Evolutionary conservation across 2,329 filamentous ascomycete genomes (phyloP).

Genomic region (Penicillium sp.): DNA sequence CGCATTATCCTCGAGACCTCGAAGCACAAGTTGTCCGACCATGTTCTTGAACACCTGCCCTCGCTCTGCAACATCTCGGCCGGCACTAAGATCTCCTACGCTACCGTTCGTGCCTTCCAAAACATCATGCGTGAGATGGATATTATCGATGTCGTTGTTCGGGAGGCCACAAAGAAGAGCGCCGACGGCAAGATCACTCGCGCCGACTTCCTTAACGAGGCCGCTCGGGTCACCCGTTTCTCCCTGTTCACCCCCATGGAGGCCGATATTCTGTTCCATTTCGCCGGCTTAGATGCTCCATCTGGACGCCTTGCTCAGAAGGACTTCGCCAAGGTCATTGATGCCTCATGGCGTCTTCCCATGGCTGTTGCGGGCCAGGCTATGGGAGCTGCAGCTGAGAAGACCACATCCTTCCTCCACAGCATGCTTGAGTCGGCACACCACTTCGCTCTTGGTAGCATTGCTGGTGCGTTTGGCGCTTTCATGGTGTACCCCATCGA

Average conservation of each 20-base stretch:
- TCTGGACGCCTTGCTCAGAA: slow-evolving; percentile 77
- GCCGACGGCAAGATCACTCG: slow-evolving; percentile 89
- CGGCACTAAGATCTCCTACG: slow-evolving; percentile 93
- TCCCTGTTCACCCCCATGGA: slow-evolving; percentile 98
- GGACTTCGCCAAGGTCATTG: slow-evolving; percentile 93
- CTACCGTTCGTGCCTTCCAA: slow-evolving; percentile 95
- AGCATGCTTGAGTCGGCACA: slow-evolving; percentile 75
- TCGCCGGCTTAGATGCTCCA: slow-evolving; percentile 86
- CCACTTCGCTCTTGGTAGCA: slow-evolving; percentile 83
- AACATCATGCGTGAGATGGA: slow-evolving; percentile 99
- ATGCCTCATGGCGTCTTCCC: slow-evolving; percentile 81
- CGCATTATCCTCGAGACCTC: slow-evolving; percentile 93
- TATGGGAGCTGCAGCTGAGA: slow-evolving; percentile 56
- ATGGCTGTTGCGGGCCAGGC: slow-evolving; percentile 55
- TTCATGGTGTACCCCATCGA: slow-evolving; percentile 99
- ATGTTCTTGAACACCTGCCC: slow-evolving; percentile 84
- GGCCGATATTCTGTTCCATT: slow-evolving; percentile 97
- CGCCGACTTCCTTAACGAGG: slow-evolving; percentile 91
- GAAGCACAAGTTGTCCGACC: slow-evolving; percentile 94
- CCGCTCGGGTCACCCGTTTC: slow-evolving; percentile 86
- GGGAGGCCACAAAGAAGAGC: slow-evolving; percentile 81
- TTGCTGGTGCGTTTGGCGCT: slow-evolving; percentile 94
- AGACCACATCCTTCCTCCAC: slow-evolving; percentile 59
- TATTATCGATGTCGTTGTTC: slow-evolving; percentile 87
- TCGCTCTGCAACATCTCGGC: slow-evolving; percentile 93